Conservation (phyloP, 441 rosid species). For the Adansonia gregorii region DNA sequence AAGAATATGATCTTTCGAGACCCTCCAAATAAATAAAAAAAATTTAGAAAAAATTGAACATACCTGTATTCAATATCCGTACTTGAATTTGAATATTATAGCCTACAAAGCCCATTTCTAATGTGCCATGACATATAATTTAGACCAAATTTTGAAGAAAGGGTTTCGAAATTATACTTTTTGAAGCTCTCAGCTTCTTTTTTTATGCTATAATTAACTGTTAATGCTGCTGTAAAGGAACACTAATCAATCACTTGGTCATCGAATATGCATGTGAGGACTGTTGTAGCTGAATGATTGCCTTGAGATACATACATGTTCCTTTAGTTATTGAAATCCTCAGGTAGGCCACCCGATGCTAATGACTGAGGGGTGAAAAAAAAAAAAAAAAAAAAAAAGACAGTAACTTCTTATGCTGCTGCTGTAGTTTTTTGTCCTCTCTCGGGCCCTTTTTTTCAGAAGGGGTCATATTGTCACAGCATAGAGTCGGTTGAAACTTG, state of each 20-base stretch:
- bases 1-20: too few relatives aligned
- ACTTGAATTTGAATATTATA: too few relatives aligned
- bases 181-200: neutral
- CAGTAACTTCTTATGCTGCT: neutral
- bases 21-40: too few relatives aligned
- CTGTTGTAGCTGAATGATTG: slow-evolving; percentile 17
- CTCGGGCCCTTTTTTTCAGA: too few relatives aligned
- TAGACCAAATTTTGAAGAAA: neutral
- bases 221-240: slow-evolving; percentile 7
- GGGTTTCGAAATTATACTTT: neutral
- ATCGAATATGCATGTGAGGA: slow-evolving; percentile 2
- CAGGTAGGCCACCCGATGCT: neutral
- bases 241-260: neutral
- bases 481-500: neutral
- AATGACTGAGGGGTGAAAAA: neutral
- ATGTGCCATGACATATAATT: too few relatives aligned
- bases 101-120: too few relatives aligned
- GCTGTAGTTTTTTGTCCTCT: neutral
- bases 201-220: neutral
- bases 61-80: too few relatives aligned
- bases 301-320: neutral
- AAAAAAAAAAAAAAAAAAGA: neutral
- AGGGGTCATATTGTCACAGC: too few relatives aligned
- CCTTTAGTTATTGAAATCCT: neutral
- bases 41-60: too few relatives aligned